Conservation (phyloP, 208 protist species). For the Leishmania mexicana region DNA sequence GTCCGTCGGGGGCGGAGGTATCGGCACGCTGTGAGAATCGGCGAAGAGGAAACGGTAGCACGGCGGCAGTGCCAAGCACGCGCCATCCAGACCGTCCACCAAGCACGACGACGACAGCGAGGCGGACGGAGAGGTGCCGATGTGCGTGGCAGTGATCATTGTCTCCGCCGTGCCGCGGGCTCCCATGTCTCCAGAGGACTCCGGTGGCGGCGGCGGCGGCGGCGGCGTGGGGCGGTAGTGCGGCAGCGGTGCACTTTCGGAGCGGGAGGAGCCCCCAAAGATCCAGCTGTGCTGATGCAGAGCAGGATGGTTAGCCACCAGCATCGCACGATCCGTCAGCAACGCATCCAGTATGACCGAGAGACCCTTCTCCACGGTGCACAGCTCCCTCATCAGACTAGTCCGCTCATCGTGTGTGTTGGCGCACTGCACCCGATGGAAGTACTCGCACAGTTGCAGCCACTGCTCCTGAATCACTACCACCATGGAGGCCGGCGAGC, state of each 20-base stretch:
- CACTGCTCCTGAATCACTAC: slow-evolving; percentile 40
- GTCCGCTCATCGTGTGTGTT: slow-evolving; percentile 27
- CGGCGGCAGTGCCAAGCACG: slow-evolving; percentile 37
- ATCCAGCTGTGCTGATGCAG: slow-evolving; percentile 7
- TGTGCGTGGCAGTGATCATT: background rate
- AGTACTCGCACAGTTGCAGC: slow-evolving; percentile 57
- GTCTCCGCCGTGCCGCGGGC: background rate
- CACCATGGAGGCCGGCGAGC: slow-evolving; percentile 21
- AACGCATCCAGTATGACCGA: slow-evolving; percentile 48
- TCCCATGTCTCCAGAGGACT: background rate
- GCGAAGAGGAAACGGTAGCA: slow-evolving; percentile 63
- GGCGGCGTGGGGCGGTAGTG: background rate
- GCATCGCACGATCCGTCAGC: slow-evolving; percentile 32
- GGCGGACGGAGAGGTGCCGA: background rate
- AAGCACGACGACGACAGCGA: slow-evolving; percentile 10
- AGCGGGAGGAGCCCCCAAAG: slow-evolving; percentile 6
- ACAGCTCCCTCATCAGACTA: slow-evolving; percentile 30
- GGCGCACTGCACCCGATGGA: slow-evolving; percentile 52
- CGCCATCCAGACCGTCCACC: slow-evolving; percentile 13
- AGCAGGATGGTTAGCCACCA: slow-evolving; percentile 1
- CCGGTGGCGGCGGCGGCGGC: background rate
- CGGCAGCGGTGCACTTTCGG: background rate
- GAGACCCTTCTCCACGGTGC: slow-evolving; percentile 38
- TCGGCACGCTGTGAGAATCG: slow-evolving; percentile 11
- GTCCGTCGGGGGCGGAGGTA: background rate